phyloP scores from a whole-genome alignment of 75 land plant genomes.

The Ceratopteris richardii region DNA sequence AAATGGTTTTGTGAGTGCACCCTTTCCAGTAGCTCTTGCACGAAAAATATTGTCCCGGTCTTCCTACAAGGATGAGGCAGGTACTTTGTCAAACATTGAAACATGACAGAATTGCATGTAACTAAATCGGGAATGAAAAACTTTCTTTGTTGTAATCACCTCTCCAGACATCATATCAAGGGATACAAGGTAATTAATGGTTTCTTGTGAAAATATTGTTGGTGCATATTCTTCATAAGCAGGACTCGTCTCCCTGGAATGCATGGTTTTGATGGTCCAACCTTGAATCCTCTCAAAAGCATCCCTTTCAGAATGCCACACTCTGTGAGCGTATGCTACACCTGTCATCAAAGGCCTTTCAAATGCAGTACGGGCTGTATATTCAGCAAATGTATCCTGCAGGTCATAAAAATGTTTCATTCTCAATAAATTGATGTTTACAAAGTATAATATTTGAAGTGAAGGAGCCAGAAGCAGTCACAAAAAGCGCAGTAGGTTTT shows the following conservation, averaged over 20 bases:
- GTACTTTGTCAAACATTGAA: background rate
- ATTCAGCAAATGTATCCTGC: slow-evolving; percentile 87
- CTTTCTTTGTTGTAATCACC: slow-evolving; percentile 20
- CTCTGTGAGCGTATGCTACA: slow-evolving; percentile 87
- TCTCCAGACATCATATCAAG: slow-evolving; percentile 94
- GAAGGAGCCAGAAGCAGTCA: no score
- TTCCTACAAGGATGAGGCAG: slow-evolving; percentile 33
- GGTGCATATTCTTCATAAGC: slow-evolving; percentile 73
- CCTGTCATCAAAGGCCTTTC: slow-evolving; percentile 96
- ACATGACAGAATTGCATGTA: background rate
- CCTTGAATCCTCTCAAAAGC: slow-evolving; percentile 66
- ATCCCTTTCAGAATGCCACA: slow-evolving; percentile 63
- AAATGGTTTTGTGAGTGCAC: slow-evolving; percentile 81
- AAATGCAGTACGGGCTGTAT: slow-evolving; percentile 82
- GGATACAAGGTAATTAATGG: slow-evolving; percentile 66
- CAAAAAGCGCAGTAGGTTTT: no score
- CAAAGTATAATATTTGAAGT: no score
- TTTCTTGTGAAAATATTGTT: slow-evolving; percentile 76
- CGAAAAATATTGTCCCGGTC: slow-evolving; percentile 84
- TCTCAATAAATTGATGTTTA: no score
- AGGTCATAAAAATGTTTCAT: background rate
- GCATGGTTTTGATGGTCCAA: slow-evolving; percentile 87
- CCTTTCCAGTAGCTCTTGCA: slow-evolving; percentile 82
- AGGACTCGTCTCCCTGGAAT: slow-evolving; percentile 45
- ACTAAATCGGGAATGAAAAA: background rate